These are phyloP conservation scores for Lentinula edodes DNA, from an alignment of 768 basidiomycete genomes.

Conservation along the genomic window DNA sequence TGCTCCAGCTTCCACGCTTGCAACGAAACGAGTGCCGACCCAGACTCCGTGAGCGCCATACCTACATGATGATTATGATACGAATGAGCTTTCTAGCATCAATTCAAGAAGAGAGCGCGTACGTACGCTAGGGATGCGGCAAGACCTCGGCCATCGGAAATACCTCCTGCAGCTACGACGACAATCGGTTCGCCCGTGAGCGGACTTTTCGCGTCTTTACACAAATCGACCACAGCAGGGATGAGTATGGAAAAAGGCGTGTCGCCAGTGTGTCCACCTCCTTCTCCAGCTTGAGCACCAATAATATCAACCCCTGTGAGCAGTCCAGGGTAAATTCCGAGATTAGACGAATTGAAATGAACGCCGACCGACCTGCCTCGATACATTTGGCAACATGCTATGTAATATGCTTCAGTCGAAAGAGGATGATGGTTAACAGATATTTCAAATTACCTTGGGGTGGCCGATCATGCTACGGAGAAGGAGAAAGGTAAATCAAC, in stretches of 20 bases:
- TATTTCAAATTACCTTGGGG: conserved; percentile 51
- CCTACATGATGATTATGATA: conserved; percentile 26
- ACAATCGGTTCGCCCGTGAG: conserved; percentile 71
- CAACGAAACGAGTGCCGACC: conserved; percentile 87
- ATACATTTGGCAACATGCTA: conserved; percentile 74
- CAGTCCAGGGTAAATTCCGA: background rate
- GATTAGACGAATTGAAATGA: background rate
- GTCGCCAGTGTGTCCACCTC: conserved; percentile 86
- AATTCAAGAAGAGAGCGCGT: too few relatives aligned
- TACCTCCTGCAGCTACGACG: conserved; percentile 82
- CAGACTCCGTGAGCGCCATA: conserved; percentile 84
- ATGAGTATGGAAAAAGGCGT: conserved; percentile 78
- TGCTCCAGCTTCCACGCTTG: conserved; percentile 75
- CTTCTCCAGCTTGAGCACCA: conserved; percentile 84
- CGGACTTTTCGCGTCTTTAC: conserved; percentile 61
- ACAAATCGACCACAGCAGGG: conserved; percentile 78
- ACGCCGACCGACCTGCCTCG: conserved; percentile 44
- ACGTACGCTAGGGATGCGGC: conserved; percentile 66
- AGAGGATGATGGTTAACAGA: conserved; percentile 2
- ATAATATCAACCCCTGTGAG: conserved; percentile 78
- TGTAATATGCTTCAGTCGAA: background rate
- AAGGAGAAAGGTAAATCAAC: conserved; percentile 7
- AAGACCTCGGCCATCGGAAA: conserved; percentile 77
- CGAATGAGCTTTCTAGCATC: background rate
- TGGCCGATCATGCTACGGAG: conserved; percentile 71